Evolutionary conservation across 1,284 basidiomycete genomes (phyloP), one percentile per base, ranked within the genome.

Genomic region (Austroboletus novae-zelandiae): DNA sequence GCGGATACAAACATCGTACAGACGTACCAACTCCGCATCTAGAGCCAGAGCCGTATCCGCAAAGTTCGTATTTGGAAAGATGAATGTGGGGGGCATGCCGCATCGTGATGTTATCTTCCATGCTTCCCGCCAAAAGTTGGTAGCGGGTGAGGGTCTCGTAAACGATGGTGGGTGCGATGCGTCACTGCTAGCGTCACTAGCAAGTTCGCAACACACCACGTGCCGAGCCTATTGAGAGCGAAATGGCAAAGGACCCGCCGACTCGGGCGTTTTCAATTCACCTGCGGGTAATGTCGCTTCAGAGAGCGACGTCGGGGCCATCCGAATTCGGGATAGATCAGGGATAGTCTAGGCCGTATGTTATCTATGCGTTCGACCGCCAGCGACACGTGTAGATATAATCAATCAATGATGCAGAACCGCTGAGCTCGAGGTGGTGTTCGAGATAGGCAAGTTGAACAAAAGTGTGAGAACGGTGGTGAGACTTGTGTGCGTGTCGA

Each of bases 41-140:
- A 27, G 18, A 48, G 27, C 15, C n/a, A 7, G 25, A 27, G 25
- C 6, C 25, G 25, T 34, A 47, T 37, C 29, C 39, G 27, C 20
- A 44, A 50, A 35, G 58, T 18, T 37, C 42, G 31, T 52, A 61
- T 66, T 50, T 63, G 50, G 61, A 49, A 59, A 66, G 40, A 64
- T 65, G 50, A 49, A 45, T 6, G 37, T 25, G 42, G 41, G 35
- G 32, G 29, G 50, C 45, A 34, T 30, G 5, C 25, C 10, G 31
- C 36, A 36, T 18, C 43, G 39, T 41, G 53, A 50, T 43, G 44
- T 37, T 34, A 50, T 52, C 40, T 14, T 63, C 66, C 61, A 48
- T 49, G 49, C 52, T 45, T 35, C 18, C 48, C 27, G 54, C 34
- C 51, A 49, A 61, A 60, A 51, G 51, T 40, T 39, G 44, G 52